Base-by-base conservation (phyloP, 768 basidiomycete genomes). In the Boletus sensibilis region DNA sequence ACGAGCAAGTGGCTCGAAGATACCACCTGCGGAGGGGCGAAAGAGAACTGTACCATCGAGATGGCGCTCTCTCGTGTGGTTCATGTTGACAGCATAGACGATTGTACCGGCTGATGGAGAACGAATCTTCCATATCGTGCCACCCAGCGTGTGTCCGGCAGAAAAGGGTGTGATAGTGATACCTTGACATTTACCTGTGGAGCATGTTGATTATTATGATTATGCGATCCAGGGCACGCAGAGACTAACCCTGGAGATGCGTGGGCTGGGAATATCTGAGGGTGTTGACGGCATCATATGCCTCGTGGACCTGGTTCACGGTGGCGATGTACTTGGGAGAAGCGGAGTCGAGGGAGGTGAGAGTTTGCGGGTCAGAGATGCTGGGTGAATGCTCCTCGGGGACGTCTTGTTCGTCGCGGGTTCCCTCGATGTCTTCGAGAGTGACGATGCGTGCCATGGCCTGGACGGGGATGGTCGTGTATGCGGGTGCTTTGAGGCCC, bases 121-220 rank as follows among this genome's bases (percentile, higher is more conserved):
- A n/a, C 97, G 87, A 58, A 99, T 90, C 69, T 98, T 98, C 94
- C 94, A 98, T 60, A 99, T 90, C 6, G 95, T 93, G 42, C 96
- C 97, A 57, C 97, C 97, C 16, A 99, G 82, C 0, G 92, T 92
- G 71, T 98, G 95, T 0, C 96, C 97, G 13, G 94, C 90, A 64
- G 91, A 89, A 74, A 94, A 97, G 1, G 97, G 94, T 18, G 94
- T 95, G 60, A 99, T 91, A 2, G 94, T 95, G 65, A 95, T 76
- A 18, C 92, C 92, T 69, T 94, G 90, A 66, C 91, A 92, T 77
- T 94, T 92, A 49, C 93, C 91, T 90, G 67, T 34, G 58, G 35
- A 37, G 21, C 23, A 38, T 14, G 42, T 53, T 25, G 39, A 53
- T 48, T 35, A 27, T 56, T 35, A 34, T 45, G 35, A 41, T 57